Percentiles rank a stretch among this genome's conserved stretches.
phyloP scores from a whole-genome alignment of 2,329 filamentous ascomycete genomes.

The Lojkania enalia region DNA sequence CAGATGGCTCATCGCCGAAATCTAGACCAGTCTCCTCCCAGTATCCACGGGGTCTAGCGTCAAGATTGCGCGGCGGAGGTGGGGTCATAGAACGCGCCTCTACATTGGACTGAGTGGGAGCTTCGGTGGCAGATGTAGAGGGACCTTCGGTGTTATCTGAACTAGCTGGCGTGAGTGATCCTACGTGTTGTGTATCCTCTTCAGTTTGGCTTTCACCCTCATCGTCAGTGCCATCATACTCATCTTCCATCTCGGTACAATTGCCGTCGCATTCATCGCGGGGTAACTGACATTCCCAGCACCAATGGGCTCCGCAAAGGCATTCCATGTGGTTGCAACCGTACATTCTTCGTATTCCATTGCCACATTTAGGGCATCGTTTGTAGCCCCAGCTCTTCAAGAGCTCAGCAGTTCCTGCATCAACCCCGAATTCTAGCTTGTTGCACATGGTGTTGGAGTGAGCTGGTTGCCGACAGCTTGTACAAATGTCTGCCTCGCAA shows the following conservation, averaged over 20 bases:
- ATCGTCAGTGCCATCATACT: conserved; percentile 27
- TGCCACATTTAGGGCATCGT: conserved; percentile 54
- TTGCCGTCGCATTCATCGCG: conserved; percentile 37
- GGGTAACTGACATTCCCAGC: conserved; percentile 49
- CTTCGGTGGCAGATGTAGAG: too few relatives aligned
- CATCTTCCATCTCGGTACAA: conserved; percentile 23
- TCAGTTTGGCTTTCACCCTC: conserved; percentile 28
- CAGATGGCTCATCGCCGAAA: conserved; percentile 44
- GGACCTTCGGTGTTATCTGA: neutral
- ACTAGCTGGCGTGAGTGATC: conserved; percentile 19
- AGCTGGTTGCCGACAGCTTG: conserved; percentile 48
- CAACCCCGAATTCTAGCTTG: conserved; percentile 34
- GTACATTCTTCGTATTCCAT: conserved; percentile 53
- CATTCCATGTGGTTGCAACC: conserved; percentile 56
- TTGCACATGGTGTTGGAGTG: conserved; percentile 45
- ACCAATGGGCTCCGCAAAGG: conserved; percentile 55
- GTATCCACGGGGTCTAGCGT: conserved; percentile 31
- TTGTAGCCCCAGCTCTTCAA: conserved; percentile 53
- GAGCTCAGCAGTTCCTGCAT: conserved; percentile 42
- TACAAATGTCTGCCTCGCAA: conserved; percentile 50
- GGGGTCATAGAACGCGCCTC: too few relatives aligned
- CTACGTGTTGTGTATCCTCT: neutral
- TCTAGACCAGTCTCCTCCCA: conserved; percentile 36
- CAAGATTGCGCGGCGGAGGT: conserved; percentile 34
- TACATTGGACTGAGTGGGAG: too few relatives aligned